Evolutionary conservation across 352 stramenopile species (phyloP).

Genomic region (Globisporangium yorkense): DNA sequence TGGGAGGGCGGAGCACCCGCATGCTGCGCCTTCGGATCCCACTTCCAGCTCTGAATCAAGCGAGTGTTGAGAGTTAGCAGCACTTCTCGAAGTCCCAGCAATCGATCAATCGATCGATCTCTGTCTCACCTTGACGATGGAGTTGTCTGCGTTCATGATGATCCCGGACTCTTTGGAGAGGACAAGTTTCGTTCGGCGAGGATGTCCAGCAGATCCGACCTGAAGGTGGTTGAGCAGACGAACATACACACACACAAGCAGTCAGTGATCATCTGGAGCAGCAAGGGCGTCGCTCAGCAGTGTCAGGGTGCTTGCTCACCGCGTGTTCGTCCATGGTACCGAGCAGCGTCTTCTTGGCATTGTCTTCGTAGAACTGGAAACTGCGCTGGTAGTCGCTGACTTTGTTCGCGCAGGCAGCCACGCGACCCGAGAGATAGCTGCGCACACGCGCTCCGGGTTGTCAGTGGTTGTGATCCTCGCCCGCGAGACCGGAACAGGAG

Average conservation of each 20-base stretch:
- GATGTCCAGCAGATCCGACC: conserved; percentile 50
- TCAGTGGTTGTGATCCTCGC: too few species aligned
- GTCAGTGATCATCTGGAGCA: too few species aligned
- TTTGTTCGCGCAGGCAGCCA: conserved; percentile 67
- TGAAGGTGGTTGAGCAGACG: conserved; percentile 6
- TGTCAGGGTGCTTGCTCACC: conserved; percentile 16
- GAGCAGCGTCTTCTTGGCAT: conserved; percentile 44
- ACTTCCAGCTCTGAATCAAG: conserved; percentile 41
- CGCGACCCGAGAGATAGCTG: conserved; percentile 57
- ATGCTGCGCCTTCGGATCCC: conserved; percentile 58
- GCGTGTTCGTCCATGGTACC: conserved; percentile 66
- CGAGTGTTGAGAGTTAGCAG: not conserved
- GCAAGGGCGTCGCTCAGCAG: too few species aligned
- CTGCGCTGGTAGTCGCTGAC: conserved; percentile 57
- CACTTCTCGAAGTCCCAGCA: not conserved
- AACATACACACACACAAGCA: not conserved
- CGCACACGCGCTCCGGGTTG: not conserved
- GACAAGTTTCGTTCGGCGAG: conserved; percentile 51
- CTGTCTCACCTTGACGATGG: conserved; percentile 41
- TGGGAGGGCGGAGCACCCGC: conserved; percentile 48
- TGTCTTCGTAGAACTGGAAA: conserved; percentile 72
- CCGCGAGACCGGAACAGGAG: not conserved
- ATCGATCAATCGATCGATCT: not conserved
- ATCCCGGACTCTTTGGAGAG: conserved; percentile 63
- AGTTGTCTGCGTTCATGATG: conserved; percentile 38